phyloP scores from a whole-genome alignment of 2,329 filamentous ascomycete genomes.

The Chrysoporthe austroafricana region DNA sequence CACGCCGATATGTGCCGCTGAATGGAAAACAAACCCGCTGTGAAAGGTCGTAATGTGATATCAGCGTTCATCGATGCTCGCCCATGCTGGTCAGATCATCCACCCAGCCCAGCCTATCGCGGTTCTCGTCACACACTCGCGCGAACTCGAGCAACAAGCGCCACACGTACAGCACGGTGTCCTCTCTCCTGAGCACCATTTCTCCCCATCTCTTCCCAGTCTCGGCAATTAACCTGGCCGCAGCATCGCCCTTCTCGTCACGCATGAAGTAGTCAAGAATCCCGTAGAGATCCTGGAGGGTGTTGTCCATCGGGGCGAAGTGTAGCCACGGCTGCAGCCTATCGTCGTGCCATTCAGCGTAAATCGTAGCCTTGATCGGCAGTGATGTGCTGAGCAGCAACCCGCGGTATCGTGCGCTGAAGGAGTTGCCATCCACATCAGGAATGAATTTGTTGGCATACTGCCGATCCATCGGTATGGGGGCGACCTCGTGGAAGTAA shows the following conservation, averaged over 20 bases:
- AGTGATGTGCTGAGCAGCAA: slow-evolving; percentile 68
- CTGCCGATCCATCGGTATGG: slow-evolving; percentile 50
- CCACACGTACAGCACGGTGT: slow-evolving; percentile 70
- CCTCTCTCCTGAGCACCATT: slow-evolving; percentile 63
- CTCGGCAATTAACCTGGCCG: slow-evolving; percentile 63
- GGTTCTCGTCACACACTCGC: slow-evolving; percentile 50
- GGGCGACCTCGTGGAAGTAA: slow-evolving; percentile 39
- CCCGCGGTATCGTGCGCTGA: slow-evolving; percentile 64
- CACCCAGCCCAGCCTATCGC: slow-evolving; percentile 49
- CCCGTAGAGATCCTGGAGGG: slow-evolving; percentile 67
- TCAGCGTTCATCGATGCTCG: background rate
- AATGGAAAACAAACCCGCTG: background rate
- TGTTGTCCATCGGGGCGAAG: slow-evolving; percentile 73
- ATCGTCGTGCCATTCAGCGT: slow-evolving; percentile 75
- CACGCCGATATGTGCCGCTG: background rate
- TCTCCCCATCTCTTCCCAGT: slow-evolving; percentile 64
- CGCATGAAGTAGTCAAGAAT: slow-evolving; percentile 69
- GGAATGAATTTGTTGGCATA: slow-evolving; percentile 67
- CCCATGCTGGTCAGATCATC: slow-evolving; percentile 40
- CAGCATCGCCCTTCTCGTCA: slow-evolving; percentile 52
- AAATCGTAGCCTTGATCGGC: slow-evolving; percentile 73
- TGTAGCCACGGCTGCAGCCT: slow-evolving; percentile 72
- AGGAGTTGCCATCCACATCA: slow-evolving; percentile 72
- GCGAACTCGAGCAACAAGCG: slow-evolving; percentile 63
- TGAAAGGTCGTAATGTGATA: background rate